Conservation (phyloP, 148 eudicot species). For the Amaranthus cruentus region DNA sequence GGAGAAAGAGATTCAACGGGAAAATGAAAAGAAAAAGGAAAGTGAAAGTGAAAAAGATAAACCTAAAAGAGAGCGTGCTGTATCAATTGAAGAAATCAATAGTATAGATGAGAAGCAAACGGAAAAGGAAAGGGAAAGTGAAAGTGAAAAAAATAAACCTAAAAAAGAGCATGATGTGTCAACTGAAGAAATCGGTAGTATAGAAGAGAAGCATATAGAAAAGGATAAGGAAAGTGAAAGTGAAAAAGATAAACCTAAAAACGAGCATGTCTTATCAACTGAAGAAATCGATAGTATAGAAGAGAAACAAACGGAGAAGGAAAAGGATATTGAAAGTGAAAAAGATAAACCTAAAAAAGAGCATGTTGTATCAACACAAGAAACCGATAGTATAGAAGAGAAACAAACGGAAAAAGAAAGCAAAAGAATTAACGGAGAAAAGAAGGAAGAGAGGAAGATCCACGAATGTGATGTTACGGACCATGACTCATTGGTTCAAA, state of each 20-base stretch:
- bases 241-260: neutral
- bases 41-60: neutral
- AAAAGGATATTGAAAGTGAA: constrained; percentile 10
- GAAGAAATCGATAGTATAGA: constrained; percentile 6
- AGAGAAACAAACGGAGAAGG: constrained; percentile 3
- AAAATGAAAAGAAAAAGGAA: neutral
- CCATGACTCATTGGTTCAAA: constrained; percentile 37
- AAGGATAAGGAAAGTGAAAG: constrained; percentile 7
- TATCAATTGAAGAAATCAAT: neutral
- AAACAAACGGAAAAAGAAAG: neutral
- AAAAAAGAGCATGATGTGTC: neutral
- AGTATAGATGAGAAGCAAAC: neutral
- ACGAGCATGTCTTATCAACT: neutral
- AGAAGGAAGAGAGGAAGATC: constrained; percentile 22
- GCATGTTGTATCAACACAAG: constrained; percentile 6
- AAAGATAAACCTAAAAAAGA: neutral
- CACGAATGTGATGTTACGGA: constrained; percentile 22
- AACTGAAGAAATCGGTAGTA: neutral
- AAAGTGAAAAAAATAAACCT: neutral
- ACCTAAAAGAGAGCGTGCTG: neutral
- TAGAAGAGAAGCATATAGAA: neutral
- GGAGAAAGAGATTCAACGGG: constrained; percentile 12
- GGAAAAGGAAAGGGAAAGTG: neutral
- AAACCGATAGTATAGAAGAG: constrained; percentile 6
- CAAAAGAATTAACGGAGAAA: constrained; percentile 3